Evolutionary conservation across 768 basidiomycete genomes (phyloP), one percentile per base, ranked within the genome.

Genomic region (Rhizopogon salebrosus): DNA sequence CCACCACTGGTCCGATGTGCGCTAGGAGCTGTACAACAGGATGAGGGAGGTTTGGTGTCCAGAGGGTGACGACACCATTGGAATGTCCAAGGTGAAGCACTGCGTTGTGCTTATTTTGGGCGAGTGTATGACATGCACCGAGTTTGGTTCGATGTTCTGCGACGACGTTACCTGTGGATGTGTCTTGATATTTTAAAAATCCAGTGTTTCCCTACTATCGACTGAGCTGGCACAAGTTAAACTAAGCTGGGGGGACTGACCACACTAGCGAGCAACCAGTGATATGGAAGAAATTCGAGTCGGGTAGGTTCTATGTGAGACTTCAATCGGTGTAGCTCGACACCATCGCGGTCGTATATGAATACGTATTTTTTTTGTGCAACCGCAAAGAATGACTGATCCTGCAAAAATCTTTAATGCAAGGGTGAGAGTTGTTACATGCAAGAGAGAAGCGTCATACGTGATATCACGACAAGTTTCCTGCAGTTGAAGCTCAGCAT

Each of bases 301-400:
- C 87, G 76, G 5, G 90, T 92, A 1, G 92, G 89, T 62, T 98
- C 97, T 55, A 97, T 80, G 60, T 93, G 91, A 0, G 83, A 74
- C 64, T 87, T 87, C 13, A 94, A 74, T 57, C 83, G 78, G 62
- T 98, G 97, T 4, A 99, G 69, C 65, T 98, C 97, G 13, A 97
- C 87, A 20, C 97, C 95, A 59, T 92, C 82, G 29, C 85, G 80
- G 70, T 98, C 97, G 58, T 99, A 98, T 41, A 99, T 92, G 70
- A 90, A 99, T 16, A 89, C 90, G 64, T 95, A 91, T 76, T 93
- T 89, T 70, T 92, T 90, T 70, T 99, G 95, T 0, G 95, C 95
- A 8, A 97, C 94, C 2, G 95, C 95, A 62, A 88, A 93, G 69
- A 87, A 90, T 0, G 89, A 87, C 48, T 97, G 91, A 57, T 95